Percentiles rank a stretch among this genome's conserved stretches.
These are phyloP conservation scores for Trametes punicea DNA, from an alignment of 768 basidiomycete genomes.

Conservation along the genomic window DNA sequence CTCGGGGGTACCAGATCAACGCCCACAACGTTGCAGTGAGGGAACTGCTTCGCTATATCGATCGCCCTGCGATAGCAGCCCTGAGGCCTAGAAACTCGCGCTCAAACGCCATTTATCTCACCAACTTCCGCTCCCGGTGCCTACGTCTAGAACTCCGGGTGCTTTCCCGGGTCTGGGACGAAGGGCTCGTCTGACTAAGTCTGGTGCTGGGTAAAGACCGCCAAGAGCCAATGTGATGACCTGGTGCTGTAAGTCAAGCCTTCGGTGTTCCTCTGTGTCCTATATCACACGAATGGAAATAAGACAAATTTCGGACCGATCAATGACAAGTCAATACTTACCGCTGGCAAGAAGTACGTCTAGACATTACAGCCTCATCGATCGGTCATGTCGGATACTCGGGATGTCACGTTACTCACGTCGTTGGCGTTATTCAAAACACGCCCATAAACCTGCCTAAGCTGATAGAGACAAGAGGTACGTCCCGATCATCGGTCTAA, in stretches of 20 bases:
- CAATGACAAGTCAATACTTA: slow-evolving; percentile 10
- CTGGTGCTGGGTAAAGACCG: slow-evolving; percentile 27
- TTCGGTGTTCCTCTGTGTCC: slow-evolving; percentile 32
- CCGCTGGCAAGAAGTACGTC: slow-evolving; percentile 32
- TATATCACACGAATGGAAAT: slow-evolving; percentile 5
- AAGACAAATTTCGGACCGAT: not conserved
- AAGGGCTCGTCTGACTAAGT: slow-evolving; percentile 29
- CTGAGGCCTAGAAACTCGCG: not conserved
- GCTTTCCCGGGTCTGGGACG: slow-evolving; percentile 25
- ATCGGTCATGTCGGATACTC: no score
- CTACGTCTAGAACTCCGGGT: slow-evolving; percentile 31
- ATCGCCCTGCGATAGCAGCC: slow-evolving; percentile 27
- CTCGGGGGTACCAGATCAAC: slow-evolving; percentile 33
- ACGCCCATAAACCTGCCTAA: slow-evolving; percentile 29
- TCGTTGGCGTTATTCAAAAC: slow-evolving; percentile 30
- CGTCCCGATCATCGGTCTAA: not conserved
- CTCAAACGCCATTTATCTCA: slow-evolving; percentile 15
- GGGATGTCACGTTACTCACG: no score
- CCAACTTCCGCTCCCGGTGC: slow-evolving; percentile 36
- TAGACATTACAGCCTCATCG: not conserved
- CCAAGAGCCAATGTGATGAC: slow-evolving; percentile 28
- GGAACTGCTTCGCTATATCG: slow-evolving; percentile 33
- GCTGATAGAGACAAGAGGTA: slow-evolving; percentile 13
- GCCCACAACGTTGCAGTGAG: slow-evolving; percentile 34
- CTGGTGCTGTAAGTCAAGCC: slow-evolving; percentile 33